These are phyloP conservation scores for Rhodotorula sp. DNA, from an alignment of 1,284 basidiomycete species.

Conservation along the genomic window DNA sequence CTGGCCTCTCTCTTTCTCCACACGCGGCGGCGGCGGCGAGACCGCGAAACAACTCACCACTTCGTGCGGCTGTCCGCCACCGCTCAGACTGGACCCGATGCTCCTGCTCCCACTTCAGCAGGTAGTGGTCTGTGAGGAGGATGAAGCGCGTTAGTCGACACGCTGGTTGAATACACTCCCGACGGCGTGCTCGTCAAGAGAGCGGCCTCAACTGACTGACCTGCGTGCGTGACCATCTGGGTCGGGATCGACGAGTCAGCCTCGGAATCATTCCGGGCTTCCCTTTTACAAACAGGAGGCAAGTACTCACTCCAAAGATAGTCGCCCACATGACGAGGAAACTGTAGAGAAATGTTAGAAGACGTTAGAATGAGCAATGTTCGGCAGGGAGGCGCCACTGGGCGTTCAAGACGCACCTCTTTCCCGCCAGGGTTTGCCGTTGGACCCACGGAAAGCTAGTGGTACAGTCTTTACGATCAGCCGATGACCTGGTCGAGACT, in stretches of 20 bases:
- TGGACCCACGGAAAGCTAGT: constrained; percentile 22
- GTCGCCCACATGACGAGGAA: constrained; percentile 21
- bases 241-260: not conserved
- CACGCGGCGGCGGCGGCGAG: too few relatives aligned
- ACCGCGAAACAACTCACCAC: constrained; percentile 6
- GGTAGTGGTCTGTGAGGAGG: constrained; percentile 16
- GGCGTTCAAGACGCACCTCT: constrained; percentile 2
- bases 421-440: constrained; percentile 32
- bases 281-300: not conserved
- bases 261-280: not conserved
- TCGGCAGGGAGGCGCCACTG: not conserved
- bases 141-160: not conserved
- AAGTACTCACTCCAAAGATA: constrained; percentile 19
- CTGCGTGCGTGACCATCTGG: constrained; percentile 27
- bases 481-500: fast-evolving
- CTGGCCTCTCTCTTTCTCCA: not conserved
- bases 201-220: not conserved
- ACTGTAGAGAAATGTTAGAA: not conserved
- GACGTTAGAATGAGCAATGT: too few relatives aligned
- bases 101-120: constrained; percentile 26
- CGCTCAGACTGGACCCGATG: constrained; percentile 19
- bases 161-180: not conserved
- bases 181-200: not conserved
- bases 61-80: constrained; percentile 31
- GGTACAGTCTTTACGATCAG: too few relatives aligned